A percentile compares a stretch with the other conserved stretches of the same genome.
phyloP scores from a whole-genome alignment of 768 basidiomycete species.

The Austroboletus festivus region DNA sequence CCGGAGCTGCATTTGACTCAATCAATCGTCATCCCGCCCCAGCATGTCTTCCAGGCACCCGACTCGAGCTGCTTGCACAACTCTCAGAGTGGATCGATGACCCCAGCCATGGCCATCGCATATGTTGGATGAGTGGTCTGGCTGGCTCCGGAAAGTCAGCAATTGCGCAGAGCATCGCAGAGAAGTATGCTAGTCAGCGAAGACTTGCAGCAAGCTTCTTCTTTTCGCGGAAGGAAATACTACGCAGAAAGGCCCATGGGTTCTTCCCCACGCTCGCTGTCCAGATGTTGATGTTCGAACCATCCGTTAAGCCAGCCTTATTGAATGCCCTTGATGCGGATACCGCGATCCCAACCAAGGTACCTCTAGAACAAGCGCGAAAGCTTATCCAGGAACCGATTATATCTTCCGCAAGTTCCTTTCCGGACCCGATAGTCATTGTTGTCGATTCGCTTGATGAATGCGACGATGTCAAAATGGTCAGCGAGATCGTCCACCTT shows the following conservation, averaged over 20 bases:
- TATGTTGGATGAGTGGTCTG: slow-evolving; percentile 25
- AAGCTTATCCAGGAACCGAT: slow-evolving; percentile 24
- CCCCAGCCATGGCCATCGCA: not conserved
- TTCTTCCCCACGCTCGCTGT: slow-evolving; percentile 33
- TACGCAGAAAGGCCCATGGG: slow-evolving; percentile 18
- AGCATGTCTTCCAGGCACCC: slow-evolving; percentile 19
- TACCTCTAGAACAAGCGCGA: slow-evolving; percentile 23
- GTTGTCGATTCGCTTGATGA: slow-evolving; percentile 24
- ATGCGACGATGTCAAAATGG: slow-evolving; percentile 24
- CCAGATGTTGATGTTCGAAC: slow-evolving; percentile 24
- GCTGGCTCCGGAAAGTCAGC: slow-evolving; percentile 25
- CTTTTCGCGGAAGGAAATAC: slow-evolving; percentile 26
- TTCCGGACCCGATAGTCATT: slow-evolving; percentile 17
- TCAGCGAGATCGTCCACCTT: slow-evolving; percentile 22
- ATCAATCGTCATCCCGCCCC: slow-evolving; percentile 19
- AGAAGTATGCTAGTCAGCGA: slow-evolving; percentile 13
- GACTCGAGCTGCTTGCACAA: slow-evolving; percentile 11
- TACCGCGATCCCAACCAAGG: slow-evolving; percentile 19
- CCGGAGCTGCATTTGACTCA: slow-evolving; percentile 17
- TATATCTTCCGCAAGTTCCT: slow-evolving; percentile 3
- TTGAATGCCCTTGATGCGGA: slow-evolving; percentile 20
- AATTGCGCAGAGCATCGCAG: slow-evolving; percentile 29
- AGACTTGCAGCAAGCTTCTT: slow-evolving; percentile 36
- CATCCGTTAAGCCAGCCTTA: slow-evolving; percentile 15
- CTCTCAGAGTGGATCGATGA: slow-evolving; percentile 17